Evolutionary conservation across 495 filamentous ascomycete genomes (phyloP), one percentile per base, ranked within the genome.

Genomic region (Haplographium delicatum): DNA sequence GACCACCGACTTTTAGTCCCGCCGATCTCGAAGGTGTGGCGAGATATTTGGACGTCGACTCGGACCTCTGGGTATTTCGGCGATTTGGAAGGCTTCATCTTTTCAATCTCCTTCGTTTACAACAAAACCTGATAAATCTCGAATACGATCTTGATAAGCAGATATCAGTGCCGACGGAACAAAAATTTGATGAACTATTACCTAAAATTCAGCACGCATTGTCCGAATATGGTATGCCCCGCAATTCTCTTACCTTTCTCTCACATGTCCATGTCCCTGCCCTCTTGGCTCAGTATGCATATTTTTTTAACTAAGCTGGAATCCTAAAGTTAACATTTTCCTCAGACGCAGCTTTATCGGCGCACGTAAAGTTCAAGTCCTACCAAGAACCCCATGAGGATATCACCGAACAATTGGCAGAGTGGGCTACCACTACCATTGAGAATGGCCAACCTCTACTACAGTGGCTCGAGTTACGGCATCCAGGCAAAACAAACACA

Each of bases 51-150:
- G 40, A 52, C 24, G 22, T 37, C 10, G 50, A 52, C 40, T 23
- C 50, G 6, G 50, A 52, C 33, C 50, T 52, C 31, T 52, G 50
- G 50, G 50, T 52, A 16, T 52, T 52, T 30, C 50, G 50, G 20
- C 50, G 50, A 20, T 52, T 52, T 46, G 50, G 50, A 1, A 35
- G 46, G 24, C 50, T 52, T 44, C 50, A 52, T 41, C 24, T 52
- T 6, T 52, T 52, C 31, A 52, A 52, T 46, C 26, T 52, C 30
- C 50, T 52, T 19, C 31, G 33, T 23, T 33, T 52, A 19, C 50
- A 52, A 33, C 40, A 45, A 30, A 18, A 20, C 41, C 50, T 52
- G n/a, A 41, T 33, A 11, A 24, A 44, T 20, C 50, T 52, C 10
- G 28, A 52, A 40, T 23, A 40, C 23, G 39, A 3, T 19, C 50